These are phyloP conservation scores for Arthrobotrys sphaeroides DNA, from an alignment of 2,329 filamentous ascomycete species.

Conservation along the genomic window DNA sequence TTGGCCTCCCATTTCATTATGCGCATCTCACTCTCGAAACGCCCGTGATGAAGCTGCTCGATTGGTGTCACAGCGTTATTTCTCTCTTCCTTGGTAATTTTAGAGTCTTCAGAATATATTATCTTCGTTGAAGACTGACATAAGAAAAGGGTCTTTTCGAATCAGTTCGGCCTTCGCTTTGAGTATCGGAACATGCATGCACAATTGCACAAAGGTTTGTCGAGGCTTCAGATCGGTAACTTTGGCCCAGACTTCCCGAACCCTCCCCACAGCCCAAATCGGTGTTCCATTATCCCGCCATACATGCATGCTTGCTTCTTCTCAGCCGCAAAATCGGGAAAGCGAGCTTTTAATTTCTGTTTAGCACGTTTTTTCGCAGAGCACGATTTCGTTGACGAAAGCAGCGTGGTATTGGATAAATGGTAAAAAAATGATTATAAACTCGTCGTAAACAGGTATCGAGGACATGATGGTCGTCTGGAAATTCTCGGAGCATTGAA, in stretches of 20 bases:
- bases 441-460: conserved; percentile 32
- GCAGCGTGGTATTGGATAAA: neutral
- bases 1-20: neutral
- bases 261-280: neutral
- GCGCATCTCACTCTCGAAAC: neutral
- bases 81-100: neutral
- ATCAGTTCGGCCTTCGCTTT: too few relatives aligned
- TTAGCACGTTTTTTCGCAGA: neutral
- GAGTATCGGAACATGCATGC: too few relatives aligned
- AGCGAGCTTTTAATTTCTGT: neutral
- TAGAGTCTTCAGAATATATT: too few relatives aligned
- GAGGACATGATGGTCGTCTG: conserved; percentile 6
- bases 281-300: conserved; percentile 1
- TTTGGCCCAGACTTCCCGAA: conserved; percentile 8
- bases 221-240: conserved; percentile 3
- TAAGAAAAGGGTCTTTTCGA: too few relatives aligned
- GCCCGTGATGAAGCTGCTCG: neutral
- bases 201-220: neutral
- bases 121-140: too few relatives aligned
- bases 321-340: conserved; percentile 37
- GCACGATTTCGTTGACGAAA: neutral
- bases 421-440: conserved; percentile 15
- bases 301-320: conserved; percentile 34
- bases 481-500: conserved; percentile 17
- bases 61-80: conserved; percentile 24